Base-by-base conservation (phyloP, 345 rosid genomes). In the Arabidopsis suecica region DNA sequence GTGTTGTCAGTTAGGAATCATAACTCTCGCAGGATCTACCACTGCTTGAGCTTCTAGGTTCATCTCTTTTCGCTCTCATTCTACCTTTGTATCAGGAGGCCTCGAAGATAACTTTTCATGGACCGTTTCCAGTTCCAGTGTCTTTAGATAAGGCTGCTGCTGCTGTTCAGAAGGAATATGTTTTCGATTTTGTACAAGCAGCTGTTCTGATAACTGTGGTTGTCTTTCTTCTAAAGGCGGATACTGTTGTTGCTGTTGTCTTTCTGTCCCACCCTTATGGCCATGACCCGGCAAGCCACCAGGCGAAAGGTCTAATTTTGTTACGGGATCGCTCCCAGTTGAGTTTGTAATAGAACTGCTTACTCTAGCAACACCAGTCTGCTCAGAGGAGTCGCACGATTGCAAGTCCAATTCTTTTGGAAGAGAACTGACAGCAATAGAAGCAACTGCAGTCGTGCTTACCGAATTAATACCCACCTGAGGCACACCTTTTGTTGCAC, bases 401-500 rank as follows among this genome's bases (percentile, higher is more conserved):
- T 86, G 80, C 56, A 41, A 22, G 34, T 88, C 91, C 53, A 87
- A 80, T 70, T 85, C 77, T 37, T 86, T 88, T 88, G 87, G 79
- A 67, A 83, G 91, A 30, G 79, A 23, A 65, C 22, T 53, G 54
- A 56, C 70, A 41, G 81, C 82, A 68, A 84, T 77, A 78, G 90
- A 76, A 70, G 51, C 79, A 78, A 60, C 74, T 60, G 16, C 47
- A 9, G 7, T 47, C 0, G 11, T 65, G 79, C 61, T 85, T 69
- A 79, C 60, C 23, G 78, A 80, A 80, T 87, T 86, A 23, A 9
- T 77, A 76, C 82, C 69, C 36, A 72, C 65, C 77, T 80, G 84
- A 70, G 80, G 72, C 69, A 68, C 61, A 73, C 75, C 59, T 4
- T 73, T 34, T 32, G 84, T 56, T 69, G 79, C 53, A 65, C 72